These are phyloP conservation scores for Somion occarium DNA, from an alignment of 1,284 basidiomycete species.

Conservation along the genomic window DNA sequence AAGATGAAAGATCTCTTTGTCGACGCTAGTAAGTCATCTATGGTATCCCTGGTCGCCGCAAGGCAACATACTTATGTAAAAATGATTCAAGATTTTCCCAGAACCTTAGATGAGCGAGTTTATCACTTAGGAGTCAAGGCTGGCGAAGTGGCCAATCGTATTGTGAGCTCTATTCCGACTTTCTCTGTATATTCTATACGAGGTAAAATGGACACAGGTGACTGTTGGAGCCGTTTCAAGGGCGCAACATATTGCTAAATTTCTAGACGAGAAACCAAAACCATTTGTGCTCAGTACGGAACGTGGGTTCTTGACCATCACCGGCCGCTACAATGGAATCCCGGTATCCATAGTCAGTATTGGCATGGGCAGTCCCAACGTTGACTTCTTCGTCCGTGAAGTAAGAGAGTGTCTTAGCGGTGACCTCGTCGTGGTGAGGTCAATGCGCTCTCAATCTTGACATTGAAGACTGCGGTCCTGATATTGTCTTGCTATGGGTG, in stretches of 20 bases:
- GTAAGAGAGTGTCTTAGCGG: slow-evolving; percentile 72
- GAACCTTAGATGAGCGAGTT: slow-evolving; percentile 63
- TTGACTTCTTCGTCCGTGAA: slow-evolving; percentile 85
- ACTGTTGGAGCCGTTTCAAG: slow-evolving; percentile 76
- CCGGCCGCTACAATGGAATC: slow-evolving; percentile 65
- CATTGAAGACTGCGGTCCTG: slow-evolving; percentile 10
- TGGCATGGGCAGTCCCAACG: slow-evolving; percentile 79
- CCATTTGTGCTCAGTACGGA: slow-evolving; percentile 67
- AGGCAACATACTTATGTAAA: not conserved
- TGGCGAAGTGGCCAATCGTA: slow-evolving; percentile 79
- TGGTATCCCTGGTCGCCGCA: not conserved
- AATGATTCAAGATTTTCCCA: slow-evolving; percentile 62
- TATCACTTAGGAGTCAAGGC: slow-evolving; percentile 73
- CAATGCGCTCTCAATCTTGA: slow-evolving; percentile 10
- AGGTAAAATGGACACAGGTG: slow-evolving; percentile 36
- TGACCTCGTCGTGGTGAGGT: slow-evolving; percentile 77
- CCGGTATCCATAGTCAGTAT: slow-evolving; percentile 77
- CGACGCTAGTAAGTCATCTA: slow-evolving; percentile 50
- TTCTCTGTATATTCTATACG: not conserved
- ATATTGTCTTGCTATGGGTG: slow-evolving; percentile 4
- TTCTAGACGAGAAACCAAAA: slow-evolving; percentile 53
- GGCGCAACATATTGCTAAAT: slow-evolving; percentile 53
- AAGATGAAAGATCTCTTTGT: slow-evolving; percentile 53
- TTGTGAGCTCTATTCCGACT: slow-evolving; percentile 40
- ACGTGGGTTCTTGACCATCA: slow-evolving; percentile 77